Base-by-base conservation (phyloP, 2,329 filamentous ascomycete genomes). In the Claviceps pazoutovae region DNA sequence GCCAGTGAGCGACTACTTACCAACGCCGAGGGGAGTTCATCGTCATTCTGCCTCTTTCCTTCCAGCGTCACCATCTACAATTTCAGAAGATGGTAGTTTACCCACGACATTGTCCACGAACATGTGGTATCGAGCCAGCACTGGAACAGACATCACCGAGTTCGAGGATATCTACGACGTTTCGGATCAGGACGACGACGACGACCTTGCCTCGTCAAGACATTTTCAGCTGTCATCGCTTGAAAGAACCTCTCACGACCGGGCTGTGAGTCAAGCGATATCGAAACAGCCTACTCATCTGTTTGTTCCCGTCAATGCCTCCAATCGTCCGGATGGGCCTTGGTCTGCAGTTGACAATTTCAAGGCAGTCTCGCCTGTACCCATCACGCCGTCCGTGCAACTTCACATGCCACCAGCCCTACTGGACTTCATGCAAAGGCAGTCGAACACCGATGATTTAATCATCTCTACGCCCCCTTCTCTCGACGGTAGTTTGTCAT, bases 81-180 rank as follows among this genome's bases (percentile, higher is more conserved):
- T 68, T 39, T 75, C 78, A 6, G 71, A 70, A 53, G 76, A 78
- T 55, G 73, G 68, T 58, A 72, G 68, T 49, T 79, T 77, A 53
- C 79, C 73, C 51, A 74, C 73, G 60, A 73, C 70, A 9, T 76
- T 73, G 42, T 79, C 78, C 21, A 51, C 44, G n/a, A 74, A 78
- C 56, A 74, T 73, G 26, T 82, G 84, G 85, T 82, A 77, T 56
- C 74, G 80, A 59, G 72, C 73, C 60, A 84, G 77, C 71, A 68
- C 74, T 59, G 71, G 76, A 64, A 83, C 83, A 57, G 79, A 80
- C 59, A 75, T 76, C 56, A 86, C 79, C 58, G 83, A 88, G 57
- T 91, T 91, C 60, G 87, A 95, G 66, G 88, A 94, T 60, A 71
- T 95, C 48, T 95, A 95, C 66, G 86, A 93, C 66, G 77, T 88